Base-by-base conservation (phyloP, 1,139 yeast species). In the Geotrichum bryndzae region DNA sequence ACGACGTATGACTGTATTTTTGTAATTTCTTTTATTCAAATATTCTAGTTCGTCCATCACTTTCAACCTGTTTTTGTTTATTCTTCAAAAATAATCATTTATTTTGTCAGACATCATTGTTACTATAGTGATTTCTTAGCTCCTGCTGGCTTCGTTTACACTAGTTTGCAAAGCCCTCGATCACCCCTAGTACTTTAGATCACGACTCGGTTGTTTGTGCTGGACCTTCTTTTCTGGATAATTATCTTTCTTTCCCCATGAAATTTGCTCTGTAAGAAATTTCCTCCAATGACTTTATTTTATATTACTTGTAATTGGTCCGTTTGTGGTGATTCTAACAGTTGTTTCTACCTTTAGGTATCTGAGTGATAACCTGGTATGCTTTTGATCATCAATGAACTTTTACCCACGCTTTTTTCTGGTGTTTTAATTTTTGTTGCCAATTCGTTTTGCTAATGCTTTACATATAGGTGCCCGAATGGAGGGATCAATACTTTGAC, bases 401-500 rank as follows among this genome's bases (percentile, higher is more conserved):
- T n/a, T 35, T 35, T 5, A 10, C 51, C 18, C 15, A 10, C 38
- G 31, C 52, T 55, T 41, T n/a, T 25, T 31, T 27, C 3, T n/a
- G 22, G 18, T 18, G 11, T 41, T 35, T 41, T n/a, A 18, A 41
- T 15, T 35, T 18, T 22, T 33, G 15, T 23, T 33, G 33, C 45
- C 18, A 18, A 18, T 18, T 18, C 18, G 18, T 10, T 48, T 59
- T 61, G 55, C 53, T n/a, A 56, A 31, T 5, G 27, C 53, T 45
- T 59, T 46, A 83, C 56, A 83, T 83, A 35, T 74, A 84, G 65
- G 89, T 89, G 6, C 96, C 96, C 1, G 97, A 90, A 73, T 90
- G 97, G 97, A 80, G 84, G 68, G 84, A 83, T 64, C 91, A 87
- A 71, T 90, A 91, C 69, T 77, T 91, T 51, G 86, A 90, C 73